Base-by-base conservation (phyloP, 2,329 filamentous ascomycete genomes). In the Cercospora sp. region DNA sequence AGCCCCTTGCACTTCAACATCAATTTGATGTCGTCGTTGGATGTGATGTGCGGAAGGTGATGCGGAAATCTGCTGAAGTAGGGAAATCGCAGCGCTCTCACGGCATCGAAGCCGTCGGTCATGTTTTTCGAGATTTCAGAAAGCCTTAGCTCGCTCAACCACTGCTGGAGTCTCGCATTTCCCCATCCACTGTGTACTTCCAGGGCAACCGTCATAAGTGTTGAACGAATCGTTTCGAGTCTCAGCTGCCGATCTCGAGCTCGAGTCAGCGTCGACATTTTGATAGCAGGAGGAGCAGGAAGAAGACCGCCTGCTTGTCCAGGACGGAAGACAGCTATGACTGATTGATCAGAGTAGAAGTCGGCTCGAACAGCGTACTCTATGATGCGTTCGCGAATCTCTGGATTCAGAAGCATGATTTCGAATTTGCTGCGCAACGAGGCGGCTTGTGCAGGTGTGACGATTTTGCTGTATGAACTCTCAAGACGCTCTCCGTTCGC, bases 21-120 rank as follows among this genome's bases (percentile, higher is more conserved):
- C 42, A 73, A 61, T 12, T 66, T 64, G 16, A 72, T 20, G 63
- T 72, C 71, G 30, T 66, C 58, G 62, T 72, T 68, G 3, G 60
- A 36, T 5, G 67, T 60, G 12, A 30, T 60, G n/a, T 30, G 23
- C 23, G 23, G 51, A 16, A 57, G 20, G 5, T 57, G 23, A 8
- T 57, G 7, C 23, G 51, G 51, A 5, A 30, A 57, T 8, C 51
- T 26, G 13, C 51, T 57, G 42, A 30, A 57, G 28, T 26, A 57
- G 3, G 51, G 51, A 3, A 57, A 57, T 5, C 12, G 13, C 5
- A 57, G 51, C 8, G 51, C 51, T 9, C 51, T 26, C 8, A 57
- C 51, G 3, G 51, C 51, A 30, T 30, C 23, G 51, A 57, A 57
- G 9, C 51, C 51, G 23, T 57, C 51, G 23, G 51, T 9, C 12